Conservation (phyloP, 1,284 basidiomycete species). For the Cryptococcus sp. region DNA sequence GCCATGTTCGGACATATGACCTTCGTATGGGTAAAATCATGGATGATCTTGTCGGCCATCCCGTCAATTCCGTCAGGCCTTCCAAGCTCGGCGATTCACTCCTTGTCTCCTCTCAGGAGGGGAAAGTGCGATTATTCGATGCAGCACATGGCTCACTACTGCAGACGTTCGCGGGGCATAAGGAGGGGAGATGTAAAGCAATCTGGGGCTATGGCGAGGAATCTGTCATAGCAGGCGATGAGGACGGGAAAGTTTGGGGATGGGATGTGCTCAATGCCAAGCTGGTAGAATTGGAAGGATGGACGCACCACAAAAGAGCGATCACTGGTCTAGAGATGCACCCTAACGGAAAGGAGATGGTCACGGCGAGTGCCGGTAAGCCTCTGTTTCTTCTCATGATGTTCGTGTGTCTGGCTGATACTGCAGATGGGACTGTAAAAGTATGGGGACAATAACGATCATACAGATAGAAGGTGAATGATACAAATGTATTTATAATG, state of each 20-base stretch:
- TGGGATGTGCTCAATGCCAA: constrained; percentile 90
- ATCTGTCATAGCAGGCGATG: constrained; percentile 79
- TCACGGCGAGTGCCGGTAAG: constrained; percentile 72
- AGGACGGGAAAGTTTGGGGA: constrained; percentile 77
- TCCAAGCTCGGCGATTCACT: constrained; percentile 51
- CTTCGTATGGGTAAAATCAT: constrained; percentile 83
- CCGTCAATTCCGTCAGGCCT: constrained; percentile 74
- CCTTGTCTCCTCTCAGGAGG: constrained; percentile 78
- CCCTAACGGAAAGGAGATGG: constrained; percentile 73
- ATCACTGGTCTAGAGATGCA: constrained; percentile 89
- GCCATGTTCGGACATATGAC: constrained; percentile 87
- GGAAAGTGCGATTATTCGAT: constrained; percentile 81
- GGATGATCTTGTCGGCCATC: constrained; percentile 83
- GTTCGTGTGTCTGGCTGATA: constrained; percentile 4
- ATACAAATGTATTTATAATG: too few species aligned
- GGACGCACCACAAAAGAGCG: constrained; percentile 61
- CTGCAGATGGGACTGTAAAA: constrained; percentile 65
- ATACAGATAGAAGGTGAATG: too few species aligned
- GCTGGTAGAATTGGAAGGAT: constrained; percentile 56
- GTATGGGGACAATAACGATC: constrained; percentile 59
- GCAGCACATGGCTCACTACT: constrained; percentile 70
- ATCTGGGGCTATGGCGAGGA: constrained; percentile 79
- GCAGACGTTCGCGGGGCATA: constrained; percentile 77
- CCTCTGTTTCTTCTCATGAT: not conserved
- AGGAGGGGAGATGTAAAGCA: constrained; percentile 62